Percentiles rank a stretch among this genome's conserved stretches.
Evolutionary conservation across 306 rosid species (phyloP).

Genomic region (Castanospermum australe): DNA sequence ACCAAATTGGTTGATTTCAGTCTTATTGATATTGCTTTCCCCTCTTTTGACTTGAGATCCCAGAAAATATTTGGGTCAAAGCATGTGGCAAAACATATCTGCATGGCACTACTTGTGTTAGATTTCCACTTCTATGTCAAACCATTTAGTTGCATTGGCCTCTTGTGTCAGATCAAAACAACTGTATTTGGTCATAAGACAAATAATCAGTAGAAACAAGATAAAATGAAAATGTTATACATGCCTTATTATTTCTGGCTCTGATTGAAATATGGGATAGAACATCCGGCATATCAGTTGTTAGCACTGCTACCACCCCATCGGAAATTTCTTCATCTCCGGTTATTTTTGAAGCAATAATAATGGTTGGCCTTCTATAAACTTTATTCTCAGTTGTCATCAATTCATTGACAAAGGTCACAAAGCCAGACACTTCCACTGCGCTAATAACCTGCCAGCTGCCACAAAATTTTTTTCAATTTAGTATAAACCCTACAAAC

Average conservation of each 20-base stretch:
- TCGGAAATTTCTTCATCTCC: conserved; percentile 45
- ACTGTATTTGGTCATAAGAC: background rate
- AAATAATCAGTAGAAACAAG: background rate
- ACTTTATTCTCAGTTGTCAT: conserved; percentile 22
- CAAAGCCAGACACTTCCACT: conserved; percentile 36
- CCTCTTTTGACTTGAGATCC: conserved; percentile 34
- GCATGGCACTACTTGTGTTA: background rate
- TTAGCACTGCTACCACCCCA: conserved; percentile 41
- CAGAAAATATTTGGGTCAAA: conserved; percentile 30
- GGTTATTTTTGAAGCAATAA: conserved; percentile 27
- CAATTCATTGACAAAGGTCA: conserved; percentile 28
- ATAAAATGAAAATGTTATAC: background rate
- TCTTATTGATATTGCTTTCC: conserved; percentile 36
- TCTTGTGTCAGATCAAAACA: background rate
- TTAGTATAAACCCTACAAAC: background rate
- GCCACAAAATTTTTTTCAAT: background rate
- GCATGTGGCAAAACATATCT: conserved; percentile 50
- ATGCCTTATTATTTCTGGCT: conserved; percentile 42
- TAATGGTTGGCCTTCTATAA: conserved; percentile 25
- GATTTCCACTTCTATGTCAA: background rate
- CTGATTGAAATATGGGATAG: conserved; percentile 40
- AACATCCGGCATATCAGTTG: conserved; percentile 40
- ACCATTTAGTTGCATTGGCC: background rate
- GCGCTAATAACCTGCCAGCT: conserved; percentile 48
- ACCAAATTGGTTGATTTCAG: conserved; percentile 24